These are phyloP conservation scores for Tulasnella calospora DNA, from an alignment of 768 basidiomycete species.

Conservation along the genomic window DNA sequence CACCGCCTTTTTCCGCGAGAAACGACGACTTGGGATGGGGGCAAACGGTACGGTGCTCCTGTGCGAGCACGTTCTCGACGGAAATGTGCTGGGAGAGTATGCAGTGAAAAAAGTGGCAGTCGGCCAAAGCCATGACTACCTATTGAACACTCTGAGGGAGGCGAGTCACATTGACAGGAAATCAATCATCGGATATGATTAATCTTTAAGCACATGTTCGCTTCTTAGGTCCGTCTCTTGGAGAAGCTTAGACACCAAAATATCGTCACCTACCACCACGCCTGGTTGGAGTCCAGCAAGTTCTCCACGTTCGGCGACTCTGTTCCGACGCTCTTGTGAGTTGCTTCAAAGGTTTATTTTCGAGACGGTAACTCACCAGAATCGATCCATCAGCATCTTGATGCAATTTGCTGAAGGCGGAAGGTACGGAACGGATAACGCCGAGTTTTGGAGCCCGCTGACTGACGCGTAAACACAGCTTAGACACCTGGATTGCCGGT, in stretches of 20 bases:
- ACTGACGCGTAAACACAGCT: constrained; percentile 20
- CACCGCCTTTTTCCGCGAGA: constrained; percentile 86
- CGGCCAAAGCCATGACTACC: constrained; percentile 80
- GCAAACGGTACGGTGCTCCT: constrained; percentile 88
- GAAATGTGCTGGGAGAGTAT: constrained; percentile 83
- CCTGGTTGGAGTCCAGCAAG: constrained; percentile 82
- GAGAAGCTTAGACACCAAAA: constrained; percentile 87
- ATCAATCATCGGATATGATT: neutral
- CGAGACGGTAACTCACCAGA: neutral
- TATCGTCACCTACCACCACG: constrained; percentile 92
- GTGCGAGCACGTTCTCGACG: constrained; percentile 87
- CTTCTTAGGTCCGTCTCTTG: constrained; percentile 64
- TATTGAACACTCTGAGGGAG: constrained; percentile 76
- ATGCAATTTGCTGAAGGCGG: constrained; percentile 96
- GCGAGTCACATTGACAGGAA: constrained; percentile 36
- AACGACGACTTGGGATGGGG: constrained; percentile 86
- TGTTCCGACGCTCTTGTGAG: constrained; percentile 82
- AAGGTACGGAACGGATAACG: constrained; percentile 26
- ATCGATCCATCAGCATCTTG: constrained; percentile 50
- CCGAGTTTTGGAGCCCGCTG: neutral
- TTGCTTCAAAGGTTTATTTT: constrained; percentile 20
- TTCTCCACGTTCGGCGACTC: constrained; percentile 87
- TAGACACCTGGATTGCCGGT: constrained; percentile 77
- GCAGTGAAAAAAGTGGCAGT: constrained; percentile 97
- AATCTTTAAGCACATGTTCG: neutral